Conservation (phyloP, 164 flowering plant genomes). For the Dillenia suffruticosa region DNA sequence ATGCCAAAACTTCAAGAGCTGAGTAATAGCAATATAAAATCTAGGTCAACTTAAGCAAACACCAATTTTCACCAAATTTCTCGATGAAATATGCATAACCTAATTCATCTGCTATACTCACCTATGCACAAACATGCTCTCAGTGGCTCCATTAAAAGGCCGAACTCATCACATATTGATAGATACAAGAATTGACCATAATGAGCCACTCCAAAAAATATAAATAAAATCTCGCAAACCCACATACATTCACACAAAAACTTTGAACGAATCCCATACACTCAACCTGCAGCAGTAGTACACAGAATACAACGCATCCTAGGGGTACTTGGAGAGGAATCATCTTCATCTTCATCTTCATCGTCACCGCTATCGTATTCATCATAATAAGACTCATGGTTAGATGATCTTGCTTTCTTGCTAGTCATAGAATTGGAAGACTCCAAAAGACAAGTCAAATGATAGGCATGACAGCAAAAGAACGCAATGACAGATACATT, state of each 20-base stretch:
- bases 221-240: too few relatives aligned
- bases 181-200: too few relatives aligned
- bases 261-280: background rate
- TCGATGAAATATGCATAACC: too few relatives aligned
- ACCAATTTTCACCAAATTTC: too few relatives aligned
- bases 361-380: constrained; percentile 35
- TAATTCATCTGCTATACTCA: too few relatives aligned
- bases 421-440: constrained; percentile 37
- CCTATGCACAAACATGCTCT: too few relatives aligned
- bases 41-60: too few relatives aligned
- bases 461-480: constrained; percentile 56
- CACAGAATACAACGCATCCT: constrained; percentile 84
- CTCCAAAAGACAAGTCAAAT: constrained; percentile 47
- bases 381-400: constrained; percentile 11
- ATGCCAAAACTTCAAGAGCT: too few relatives aligned
- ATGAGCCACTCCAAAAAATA: too few relatives aligned
- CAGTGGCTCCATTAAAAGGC: too few relatives aligned
- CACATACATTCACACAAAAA: background rate
- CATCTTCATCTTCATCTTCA: constrained; percentile 36
- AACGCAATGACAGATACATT: constrained; percentile 39
- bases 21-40: too few relatives aligned
- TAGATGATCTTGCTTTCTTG: constrained; percentile 20
- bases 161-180: too few relatives aligned
- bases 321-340: constrained; percentile 25
- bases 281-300: constrained; percentile 76